Evolutionary conservation across 176 grass and related monocot species (phyloP), one percentile per base, ranked within the genome.

Genomic region (Saccharum spontaneum): DNA sequence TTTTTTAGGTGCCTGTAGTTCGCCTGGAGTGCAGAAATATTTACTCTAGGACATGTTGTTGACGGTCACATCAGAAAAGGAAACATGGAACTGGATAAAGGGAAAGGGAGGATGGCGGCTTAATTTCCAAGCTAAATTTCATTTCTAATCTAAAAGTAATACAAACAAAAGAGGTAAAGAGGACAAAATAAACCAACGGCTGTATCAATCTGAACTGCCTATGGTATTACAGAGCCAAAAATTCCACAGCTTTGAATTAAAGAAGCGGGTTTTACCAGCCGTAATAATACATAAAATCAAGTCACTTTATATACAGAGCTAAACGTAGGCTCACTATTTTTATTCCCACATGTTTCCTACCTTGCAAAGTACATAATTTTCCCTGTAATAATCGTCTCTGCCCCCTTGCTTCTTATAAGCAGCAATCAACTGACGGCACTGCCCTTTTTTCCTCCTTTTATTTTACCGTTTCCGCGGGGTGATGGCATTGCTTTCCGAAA

Each of bases 241-340:
- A 20, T 66, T 36, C 79, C 61, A 86, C 14, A 73, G 22, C 13
- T 20, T 43, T 65, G 43, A 72, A 71, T 72, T 57, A 75, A 83
- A 79, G 46, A 73, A 68, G 50, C 69, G 33, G 69, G 80, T 63
- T 50, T 63, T 68, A 17, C 22, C 31, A 70, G 61, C 81, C 80
- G 75, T 46, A 55, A 54, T 76, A 87, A 23, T 23, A 59, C 20
- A 59, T 69, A 84, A 62, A 79, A 41, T 44, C 59, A 84, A 81
- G 81, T 80, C 49, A 77, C 41, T 80, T 17, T 89, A 91, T 87
- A 34, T 91, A 91, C 89, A 91, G 36, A 84, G 59, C 9, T 62
- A 62, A 62, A 13, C 59, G 23, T 62, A 62, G 64, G 63, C 45
- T 81, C 85, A 46, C 81, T 18, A 79, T 71, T 71, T 80, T 81